Conservation (phyloP, 1,284 basidiomycete genomes). For the Golubevia pallescens region DNA sequence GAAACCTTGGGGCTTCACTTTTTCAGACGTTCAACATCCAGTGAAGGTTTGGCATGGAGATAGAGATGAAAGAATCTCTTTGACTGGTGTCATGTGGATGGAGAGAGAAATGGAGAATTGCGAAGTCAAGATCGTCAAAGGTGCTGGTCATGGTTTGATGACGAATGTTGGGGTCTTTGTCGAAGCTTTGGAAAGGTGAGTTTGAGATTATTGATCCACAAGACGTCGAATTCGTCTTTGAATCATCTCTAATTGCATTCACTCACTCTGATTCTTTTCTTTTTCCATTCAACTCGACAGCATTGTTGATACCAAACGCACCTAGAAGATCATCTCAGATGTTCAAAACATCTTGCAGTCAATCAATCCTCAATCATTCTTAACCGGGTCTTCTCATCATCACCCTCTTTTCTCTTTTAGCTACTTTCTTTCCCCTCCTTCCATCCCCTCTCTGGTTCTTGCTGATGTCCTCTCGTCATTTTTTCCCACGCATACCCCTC, state of each 20-base stretch:
- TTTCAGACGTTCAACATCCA: constrained; percentile 74
- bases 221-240: background rate
- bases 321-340: constrained; percentile 1
- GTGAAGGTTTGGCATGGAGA: constrained; percentile 92
- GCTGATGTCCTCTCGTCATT: background rate
- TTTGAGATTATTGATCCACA: background rate
- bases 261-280: background rate
- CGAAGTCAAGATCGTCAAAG: constrained; percentile 79
- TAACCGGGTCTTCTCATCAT: background rate
- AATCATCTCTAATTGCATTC: background rate
- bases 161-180: constrained; percentile 68
- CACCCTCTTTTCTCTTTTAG: background rate
- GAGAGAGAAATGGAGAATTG: constrained; percentile 82
- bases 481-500: background rate
- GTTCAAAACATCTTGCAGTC: background rate
- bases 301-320: constrained; percentile 3
- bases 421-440: background rate
- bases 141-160: constrained; percentile 90
- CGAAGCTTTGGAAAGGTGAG: constrained; percentile 42
- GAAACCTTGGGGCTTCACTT: constrained; percentile 77
- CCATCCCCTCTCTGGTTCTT: background rate
- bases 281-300: background rate
- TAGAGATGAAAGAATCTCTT: constrained; percentile 87
- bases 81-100: constrained; percentile 84
- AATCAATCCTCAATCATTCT: background rate